phyloP scores from a whole-genome alignment of 148 eudicot genomes.

The Dysphania ambrosioides region DNA sequence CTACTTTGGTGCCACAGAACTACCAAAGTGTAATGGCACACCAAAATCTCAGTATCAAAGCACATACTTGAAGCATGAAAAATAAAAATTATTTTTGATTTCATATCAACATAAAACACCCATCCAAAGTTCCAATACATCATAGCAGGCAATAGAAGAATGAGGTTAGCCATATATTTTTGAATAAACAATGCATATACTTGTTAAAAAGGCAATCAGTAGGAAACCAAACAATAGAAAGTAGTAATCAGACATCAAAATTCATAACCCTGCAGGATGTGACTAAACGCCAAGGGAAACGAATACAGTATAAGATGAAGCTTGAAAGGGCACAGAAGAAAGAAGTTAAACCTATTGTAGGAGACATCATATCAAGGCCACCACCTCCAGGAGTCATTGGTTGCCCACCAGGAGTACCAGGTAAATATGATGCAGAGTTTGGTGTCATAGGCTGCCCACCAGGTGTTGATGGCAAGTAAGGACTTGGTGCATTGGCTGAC shows the following conservation, averaged over 20 bases:
- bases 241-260: not conserved
- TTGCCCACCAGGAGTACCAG: conserved; percentile 98
- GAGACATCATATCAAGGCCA: conserved; percentile 97
- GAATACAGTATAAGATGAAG: not conserved
- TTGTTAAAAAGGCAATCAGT: not conserved
- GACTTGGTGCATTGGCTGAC: conserved; percentile 97
- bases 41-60: no score
- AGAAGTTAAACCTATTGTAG: conserved; percentile 59
- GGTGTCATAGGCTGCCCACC: conserved; percentile 96
- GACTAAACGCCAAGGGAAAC: not conserved
- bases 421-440: conserved; percentile 75
- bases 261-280: not conserved
- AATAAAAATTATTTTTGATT: no score
- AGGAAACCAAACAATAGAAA: not conserved
- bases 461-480: conserved; percentile 96
- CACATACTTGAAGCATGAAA: no score
- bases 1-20: no score
- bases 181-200: not conserved
- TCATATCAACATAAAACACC: no score
- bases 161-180: not conserved
- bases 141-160: not conserved
- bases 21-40: no score
- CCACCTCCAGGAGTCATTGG: conserved; percentile 99
- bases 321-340: not conserved
- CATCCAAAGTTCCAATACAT: not conserved